Conservation (phyloP, 768 basidiomycete species). For the Lentinula aciculospora region DNA sequence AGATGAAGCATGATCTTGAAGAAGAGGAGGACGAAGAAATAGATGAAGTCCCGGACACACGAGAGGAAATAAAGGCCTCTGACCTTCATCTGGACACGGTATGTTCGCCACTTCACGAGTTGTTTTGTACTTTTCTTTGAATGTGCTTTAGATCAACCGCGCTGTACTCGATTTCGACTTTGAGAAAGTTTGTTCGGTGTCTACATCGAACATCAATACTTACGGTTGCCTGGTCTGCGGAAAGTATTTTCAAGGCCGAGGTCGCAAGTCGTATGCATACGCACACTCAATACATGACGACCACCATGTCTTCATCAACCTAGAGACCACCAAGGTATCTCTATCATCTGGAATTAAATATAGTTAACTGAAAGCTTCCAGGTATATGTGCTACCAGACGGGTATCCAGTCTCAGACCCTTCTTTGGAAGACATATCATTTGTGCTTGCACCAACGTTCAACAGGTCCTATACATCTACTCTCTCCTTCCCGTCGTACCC, state of each 20-base stretch:
- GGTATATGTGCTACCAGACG: constrained; percentile 97
- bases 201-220: constrained; percentile 92
- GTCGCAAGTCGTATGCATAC: constrained; percentile 91
- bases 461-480: constrained; percentile 43
- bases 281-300: constrained; percentile 96
- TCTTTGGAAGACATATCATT: constrained; percentile 93
- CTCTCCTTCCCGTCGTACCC: constrained; percentile 57
- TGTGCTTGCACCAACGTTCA: constrained; percentile 87
- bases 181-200: constrained; percentile 97
- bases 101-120: constrained; percentile 24
- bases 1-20: background rate
- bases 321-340: constrained; percentile 84
- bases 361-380: constrained; percentile 21
- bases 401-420: constrained; percentile 94
- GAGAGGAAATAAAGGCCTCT: constrained; percentile 47
- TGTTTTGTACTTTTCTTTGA: background rate
- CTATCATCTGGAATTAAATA: constrained; percentile 11
- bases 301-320: constrained; percentile 97
- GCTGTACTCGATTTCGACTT: constrained; percentile 95
- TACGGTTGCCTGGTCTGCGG: constrained; percentile 98
- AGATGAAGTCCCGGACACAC: constrained; percentile 20
- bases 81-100: constrained; percentile 96
- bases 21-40: constrained; percentile 15
- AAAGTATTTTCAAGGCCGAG: constrained; percentile 98
- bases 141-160: constrained; percentile 72